Evolutionary conservation across 345 rosid species (phyloP).

Genomic region (Populus davidiana): DNA sequence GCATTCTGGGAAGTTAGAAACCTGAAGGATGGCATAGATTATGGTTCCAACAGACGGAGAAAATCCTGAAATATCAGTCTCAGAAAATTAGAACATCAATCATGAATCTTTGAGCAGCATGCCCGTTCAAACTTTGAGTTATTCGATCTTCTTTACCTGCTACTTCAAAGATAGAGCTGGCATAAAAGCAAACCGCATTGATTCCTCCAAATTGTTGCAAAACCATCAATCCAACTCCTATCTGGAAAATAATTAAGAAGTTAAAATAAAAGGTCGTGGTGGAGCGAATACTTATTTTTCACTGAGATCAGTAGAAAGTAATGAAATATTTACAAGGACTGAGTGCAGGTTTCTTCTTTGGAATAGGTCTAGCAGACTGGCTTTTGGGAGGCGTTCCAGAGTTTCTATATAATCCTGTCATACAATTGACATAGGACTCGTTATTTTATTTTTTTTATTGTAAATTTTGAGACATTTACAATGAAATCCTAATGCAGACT

Average conservation of each 20-base stretch:
- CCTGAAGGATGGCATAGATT: constrained; percentile 85
- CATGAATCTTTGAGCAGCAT: neutral
- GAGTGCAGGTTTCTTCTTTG: constrained; percentile 17
- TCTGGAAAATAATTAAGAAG: neutral
- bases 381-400: constrained; percentile 22
- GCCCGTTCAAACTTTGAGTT: neutral
- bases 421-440: neutral
- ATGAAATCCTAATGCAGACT: neutral
- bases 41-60: constrained; percentile 66
- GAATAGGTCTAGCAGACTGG: constrained; percentile 22
- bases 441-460: neutral
- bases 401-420: constrained; percentile 22
- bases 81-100: neutral
- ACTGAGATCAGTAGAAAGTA: neutral
- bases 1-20: constrained; percentile 11
- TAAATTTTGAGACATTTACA: neutral
- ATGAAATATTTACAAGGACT: neutral
- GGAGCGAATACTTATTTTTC: neutral
- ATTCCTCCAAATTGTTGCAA: constrained; percentile 9
- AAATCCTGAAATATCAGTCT: constrained; percentile 44
- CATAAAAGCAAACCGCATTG: constrained; percentile 3
- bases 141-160: neutral
- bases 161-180: neutral
- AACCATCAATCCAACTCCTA: constrained; percentile 15
- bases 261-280: neutral